Base-by-base conservation (phyloP, 1,284 basidiomycete genomes). In the Pascua sp. region DNA sequence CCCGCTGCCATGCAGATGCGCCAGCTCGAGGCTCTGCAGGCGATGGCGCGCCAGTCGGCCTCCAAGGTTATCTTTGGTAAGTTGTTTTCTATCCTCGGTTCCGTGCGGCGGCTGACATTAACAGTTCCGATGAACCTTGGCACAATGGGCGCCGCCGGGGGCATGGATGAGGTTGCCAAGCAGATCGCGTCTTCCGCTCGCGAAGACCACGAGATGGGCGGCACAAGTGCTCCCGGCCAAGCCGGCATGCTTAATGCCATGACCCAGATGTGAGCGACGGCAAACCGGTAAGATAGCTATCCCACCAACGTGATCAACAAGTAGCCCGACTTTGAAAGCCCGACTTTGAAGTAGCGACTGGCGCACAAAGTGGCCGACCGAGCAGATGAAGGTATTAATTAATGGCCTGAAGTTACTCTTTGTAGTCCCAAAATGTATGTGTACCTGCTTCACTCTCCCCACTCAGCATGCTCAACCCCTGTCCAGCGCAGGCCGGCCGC, bases 1-100 rank as follows among this genome's bases (percentile, higher is more conserved):
- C 92, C 91, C 16, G 91, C 93, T 24, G 94, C 93, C 58, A 96
- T 98, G 91, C 92, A 96, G 78, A 97, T 97, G 74, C 83, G 94
- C 62, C 91, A 95, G 73, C 84, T 97, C 64, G 93, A 96, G 78
- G 91, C 92, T 42, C 79, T 91, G 68, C 83, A 86, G 82, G 45
- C 76, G 44, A 84, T 83, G 83, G 84, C 85, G 42, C 89, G 90
- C 77, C 85, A 83, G 11, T 84, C 87, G 18, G 82, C 82, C 66
- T 86, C 83, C 81, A 53, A 53, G 52, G 52, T 53, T 32, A 46
- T 53, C 39, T 55, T 57, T 17, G 56, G 56, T 57, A 46, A 5
- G 55, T 57, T 1, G n/a, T 4, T 9, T 16, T 41, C 47, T 17
- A 8, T 10, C 11, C 9, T 13, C 9, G 11, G 17, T 13, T 18